phyloP scores from a whole-genome alignment of 805 yeast species.

The Metschnikowia bowlesiae region DNA sequence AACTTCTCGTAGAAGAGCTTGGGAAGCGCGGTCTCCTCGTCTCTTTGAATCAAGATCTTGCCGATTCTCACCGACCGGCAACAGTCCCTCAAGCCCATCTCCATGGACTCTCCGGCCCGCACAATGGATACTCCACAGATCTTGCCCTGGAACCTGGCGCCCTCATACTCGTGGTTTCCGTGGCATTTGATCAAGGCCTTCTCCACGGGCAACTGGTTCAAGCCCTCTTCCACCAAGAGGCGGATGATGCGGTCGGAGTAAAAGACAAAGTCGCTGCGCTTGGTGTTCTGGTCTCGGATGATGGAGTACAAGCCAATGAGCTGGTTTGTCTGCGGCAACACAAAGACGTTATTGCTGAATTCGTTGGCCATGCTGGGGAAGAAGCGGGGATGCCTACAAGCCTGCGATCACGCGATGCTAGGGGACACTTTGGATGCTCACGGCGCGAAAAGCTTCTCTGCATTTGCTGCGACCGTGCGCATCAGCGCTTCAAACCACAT shows the following conservation, averaged over 20 bases:
- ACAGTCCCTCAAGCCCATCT: conserved; percentile 95
- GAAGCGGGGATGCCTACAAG: not conserved
- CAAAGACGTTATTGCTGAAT: conserved; percentile 50
- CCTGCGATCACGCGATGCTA: not conserved
- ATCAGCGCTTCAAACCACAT: no score
- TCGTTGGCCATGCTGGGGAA: conserved; percentile 18
- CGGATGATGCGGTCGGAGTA: conserved; percentile 94
- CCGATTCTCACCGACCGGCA: conserved; percentile 96
- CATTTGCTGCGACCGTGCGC: no score
- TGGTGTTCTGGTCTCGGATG: conserved; percentile 76
- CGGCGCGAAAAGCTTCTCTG: not conserved
- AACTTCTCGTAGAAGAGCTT: conserved; percentile 88
- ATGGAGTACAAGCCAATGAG: conserved; percentile 82
- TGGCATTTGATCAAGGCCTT: conserved; percentile 67
- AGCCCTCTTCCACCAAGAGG: conserved; percentile 89
- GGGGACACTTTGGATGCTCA: not conserved
- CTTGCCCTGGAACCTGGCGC: conserved; percentile 81
- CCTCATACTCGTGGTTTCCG: conserved; percentile 65
- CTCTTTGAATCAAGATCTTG: conserved; percentile 93
- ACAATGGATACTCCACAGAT: conserved; percentile 98
- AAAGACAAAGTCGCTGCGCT: conserved; percentile 89
- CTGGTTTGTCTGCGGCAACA: conserved; percentile 87
- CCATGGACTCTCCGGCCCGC: conserved; percentile 99
- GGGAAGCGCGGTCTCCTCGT: conserved; percentile 95
- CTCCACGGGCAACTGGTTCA: conserved; percentile 89